A percentile compares a stretch with the other conserved stretches of the same genome.
These are phyloP conservation scores for Amphicarpaea edgeworthii DNA, from an alignment of 306 rosid species.

Conservation along the genomic window DNA sequence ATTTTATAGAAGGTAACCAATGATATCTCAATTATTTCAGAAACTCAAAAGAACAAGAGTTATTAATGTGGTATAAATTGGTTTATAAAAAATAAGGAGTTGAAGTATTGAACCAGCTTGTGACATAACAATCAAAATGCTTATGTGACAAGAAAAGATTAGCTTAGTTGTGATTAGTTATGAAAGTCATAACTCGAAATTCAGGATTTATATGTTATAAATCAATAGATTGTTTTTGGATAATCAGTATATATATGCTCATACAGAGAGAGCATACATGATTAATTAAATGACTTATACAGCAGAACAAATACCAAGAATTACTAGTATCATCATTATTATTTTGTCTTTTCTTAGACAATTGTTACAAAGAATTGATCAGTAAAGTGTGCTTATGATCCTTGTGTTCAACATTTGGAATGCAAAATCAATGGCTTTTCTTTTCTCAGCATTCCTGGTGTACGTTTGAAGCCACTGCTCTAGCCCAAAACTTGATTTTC, in stretches of 20 bases:
- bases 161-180: background rate
- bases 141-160: background rate
- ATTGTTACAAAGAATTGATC: slow-evolving; percentile 41
- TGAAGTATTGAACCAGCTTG: background rate
- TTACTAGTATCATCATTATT: background rate
- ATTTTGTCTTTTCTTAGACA: background rate
- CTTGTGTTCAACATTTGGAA: slow-evolving; percentile 27
- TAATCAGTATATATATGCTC: background rate
- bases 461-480: slow-evolving; percentile 83
- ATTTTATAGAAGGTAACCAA: too few relatives aligned
- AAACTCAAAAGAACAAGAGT: too few relatives aligned
- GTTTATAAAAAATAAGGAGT: too few relatives aligned
- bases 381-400: slow-evolving; percentile 33
- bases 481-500: slow-evolving; percentile 92
- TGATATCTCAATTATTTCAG: too few relatives aligned
- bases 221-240: background rate
- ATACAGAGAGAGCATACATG: background rate
- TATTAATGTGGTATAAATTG: too few relatives aligned
- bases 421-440: slow-evolving; percentile 8
- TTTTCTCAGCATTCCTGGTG: slow-evolving; percentile 59
- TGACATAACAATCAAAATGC: background rate
- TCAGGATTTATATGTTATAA: background rate
- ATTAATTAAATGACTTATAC: slow-evolving; percentile 1
- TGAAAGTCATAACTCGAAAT: background rate
- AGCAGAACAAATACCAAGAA: slow-evolving; percentile 31